These are phyloP conservation scores for Cutaneotrichosporon sp. DNA, from an alignment of 1,284 basidiomycete genomes.

Conservation along the genomic window DNA sequence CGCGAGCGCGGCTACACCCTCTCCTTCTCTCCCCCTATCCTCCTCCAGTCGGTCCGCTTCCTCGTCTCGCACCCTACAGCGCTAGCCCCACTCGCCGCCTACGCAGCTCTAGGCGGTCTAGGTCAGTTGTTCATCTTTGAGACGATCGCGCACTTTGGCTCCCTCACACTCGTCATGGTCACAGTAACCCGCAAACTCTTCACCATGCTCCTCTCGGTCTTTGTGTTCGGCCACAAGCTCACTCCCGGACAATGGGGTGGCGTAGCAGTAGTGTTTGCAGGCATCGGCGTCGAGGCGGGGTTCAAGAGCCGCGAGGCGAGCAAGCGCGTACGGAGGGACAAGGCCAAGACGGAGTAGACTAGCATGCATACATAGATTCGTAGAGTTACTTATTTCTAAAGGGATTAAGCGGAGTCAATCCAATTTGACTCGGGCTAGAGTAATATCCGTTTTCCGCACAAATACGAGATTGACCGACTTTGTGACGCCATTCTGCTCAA, in stretches of 20 bases:
- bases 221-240: constrained; percentile 87
- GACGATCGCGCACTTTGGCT: constrained; percentile 93
- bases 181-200: constrained; percentile 97
- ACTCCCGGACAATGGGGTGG: constrained; percentile 87
- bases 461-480: neutral
- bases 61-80: constrained; percentile 75
- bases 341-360: neutral
- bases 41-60: constrained; percentile 70
- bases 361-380: constrained; percentile 5
- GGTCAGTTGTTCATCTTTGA: constrained; percentile 99
- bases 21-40: constrained; percentile 61
- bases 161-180: constrained; percentile 86
- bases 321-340: constrained; percentile 29
- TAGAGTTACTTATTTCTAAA: too few relatives aligned
- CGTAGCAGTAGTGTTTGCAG: constrained; percentile 83
- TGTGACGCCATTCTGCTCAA: neutral
- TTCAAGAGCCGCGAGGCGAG: constrained; percentile 60
- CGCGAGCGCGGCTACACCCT: constrained; percentile 27
- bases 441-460: neutral
- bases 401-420: neutral
- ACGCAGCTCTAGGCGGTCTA: constrained; percentile 84
- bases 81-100: constrained; percentile 74
- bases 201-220: constrained; percentile 93
- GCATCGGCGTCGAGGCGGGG: constrained; percentile 88
- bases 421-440: neutral